Percentiles rank a stretch among this genome's conserved stretches.
These are phyloP conservation scores for Annulohypoxylon bovei DNA, from an alignment of 495 filamentous ascomycete species.

Conservation along the genomic window DNA sequence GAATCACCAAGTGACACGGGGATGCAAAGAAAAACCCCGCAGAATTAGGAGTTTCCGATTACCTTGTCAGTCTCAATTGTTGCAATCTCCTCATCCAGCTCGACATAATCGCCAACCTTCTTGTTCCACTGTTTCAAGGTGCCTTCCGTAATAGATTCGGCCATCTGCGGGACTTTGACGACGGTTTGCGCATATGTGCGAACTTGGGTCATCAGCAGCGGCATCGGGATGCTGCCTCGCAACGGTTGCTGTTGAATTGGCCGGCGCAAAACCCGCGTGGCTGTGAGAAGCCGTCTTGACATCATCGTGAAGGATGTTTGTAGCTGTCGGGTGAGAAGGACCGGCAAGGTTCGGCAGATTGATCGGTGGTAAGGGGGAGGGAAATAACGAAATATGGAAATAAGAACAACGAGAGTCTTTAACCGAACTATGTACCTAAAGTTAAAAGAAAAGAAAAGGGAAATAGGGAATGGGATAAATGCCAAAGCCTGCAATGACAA, in stretches of 20 bases:
- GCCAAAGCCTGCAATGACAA: constrained; percentile 36
- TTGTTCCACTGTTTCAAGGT: constrained; percentile 97
- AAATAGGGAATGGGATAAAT: constrained; percentile 2
- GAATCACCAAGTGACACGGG: constrained; percentile 23
- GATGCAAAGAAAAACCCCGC: constrained; percentile 8
- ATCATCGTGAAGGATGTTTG: constrained; percentile 52
- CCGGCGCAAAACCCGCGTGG: constrained; percentile 57
- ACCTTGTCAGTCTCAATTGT: constrained; percentile 99
- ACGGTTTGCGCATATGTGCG: constrained; percentile 75
- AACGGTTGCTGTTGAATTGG: constrained; percentile 53
- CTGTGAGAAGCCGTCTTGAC: constrained; percentile 59
- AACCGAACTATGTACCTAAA: neutral
- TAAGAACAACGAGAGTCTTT: constrained; percentile 4
- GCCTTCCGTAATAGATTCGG: constrained; percentile 97
- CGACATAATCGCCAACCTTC: constrained; percentile 93
- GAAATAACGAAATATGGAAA: constrained; percentile 9
- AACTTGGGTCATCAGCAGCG: constrained; percentile 60
- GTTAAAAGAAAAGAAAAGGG: neutral
- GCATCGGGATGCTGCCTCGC: constrained; percentile 46
- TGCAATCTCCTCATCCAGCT: constrained; percentile 96
- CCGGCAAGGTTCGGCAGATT: constrained; percentile 21
- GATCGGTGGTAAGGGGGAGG: constrained; percentile 1
- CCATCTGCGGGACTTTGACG: constrained; percentile 97
- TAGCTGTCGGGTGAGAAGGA: constrained; percentile 3
- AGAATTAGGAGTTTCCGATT: constrained; percentile 22